These are phyloP conservation scores for Closterium sp. DNA, from an alignment of 139 green algal species.

Conservation along the genomic window DNA sequence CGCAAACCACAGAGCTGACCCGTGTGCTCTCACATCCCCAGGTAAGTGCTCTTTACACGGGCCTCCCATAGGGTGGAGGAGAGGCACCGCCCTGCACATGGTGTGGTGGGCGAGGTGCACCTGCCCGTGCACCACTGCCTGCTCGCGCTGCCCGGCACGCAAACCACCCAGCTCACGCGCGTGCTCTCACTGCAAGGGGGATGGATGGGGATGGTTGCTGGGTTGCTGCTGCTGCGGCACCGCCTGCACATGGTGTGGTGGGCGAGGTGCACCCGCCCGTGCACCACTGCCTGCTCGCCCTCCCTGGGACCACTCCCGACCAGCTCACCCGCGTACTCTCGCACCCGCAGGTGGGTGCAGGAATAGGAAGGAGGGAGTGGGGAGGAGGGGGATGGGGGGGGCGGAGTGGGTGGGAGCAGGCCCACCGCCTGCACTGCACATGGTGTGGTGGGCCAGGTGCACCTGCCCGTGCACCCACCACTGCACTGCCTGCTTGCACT, in stretches of 20 bases:
- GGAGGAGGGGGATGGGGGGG: background rate
- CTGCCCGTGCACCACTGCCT: constrained; percentile 93
- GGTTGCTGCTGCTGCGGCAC: constrained; percentile 20
- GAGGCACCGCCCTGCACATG: constrained; percentile 57
- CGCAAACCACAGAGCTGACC: constrained; percentile 69
- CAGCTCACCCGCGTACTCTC: constrained; percentile 83
- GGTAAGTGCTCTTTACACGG: too few species aligned
- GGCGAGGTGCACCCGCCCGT: constrained; percentile 79
- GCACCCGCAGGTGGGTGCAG: constrained; percentile 84
- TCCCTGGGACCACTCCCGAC: constrained; percentile 74
- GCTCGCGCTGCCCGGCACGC: constrained; percentile 89
- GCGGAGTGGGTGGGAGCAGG: too few species aligned
- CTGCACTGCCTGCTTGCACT: too few species aligned
- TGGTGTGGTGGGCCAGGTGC: too few species aligned
- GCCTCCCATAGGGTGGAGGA: too few species aligned
- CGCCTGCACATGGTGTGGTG: constrained; percentile 58
- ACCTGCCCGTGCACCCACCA: too few species aligned
- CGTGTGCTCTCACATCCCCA: constrained; percentile 89
- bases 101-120: constrained; percentile 74
- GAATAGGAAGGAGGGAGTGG: background rate
- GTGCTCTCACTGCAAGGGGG: constrained; percentile 71
- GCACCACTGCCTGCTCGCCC: constrained; percentile 92
- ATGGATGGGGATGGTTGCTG: background rate
- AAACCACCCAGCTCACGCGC: constrained; percentile 69
- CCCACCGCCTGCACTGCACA: too few species aligned